Percentiles rank a stretch among this genome's conserved stretches.
Conservation (phyloP, 2,329 filamentous ascomycete genomes). For the Pseudohalonectria lignicola region DNA sequence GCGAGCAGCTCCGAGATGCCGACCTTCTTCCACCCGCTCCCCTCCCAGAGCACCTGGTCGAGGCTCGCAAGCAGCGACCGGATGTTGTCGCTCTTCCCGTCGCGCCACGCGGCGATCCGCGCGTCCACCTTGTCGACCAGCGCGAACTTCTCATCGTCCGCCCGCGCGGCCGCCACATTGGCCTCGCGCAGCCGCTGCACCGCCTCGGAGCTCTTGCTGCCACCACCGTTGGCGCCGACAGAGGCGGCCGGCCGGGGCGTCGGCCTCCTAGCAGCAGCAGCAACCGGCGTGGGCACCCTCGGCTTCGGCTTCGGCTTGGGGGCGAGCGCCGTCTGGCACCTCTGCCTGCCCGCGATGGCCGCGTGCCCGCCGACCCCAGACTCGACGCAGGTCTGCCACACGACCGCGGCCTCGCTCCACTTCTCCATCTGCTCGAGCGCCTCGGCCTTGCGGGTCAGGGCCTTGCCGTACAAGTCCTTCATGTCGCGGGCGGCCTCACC, state of each 20-base stretch:
- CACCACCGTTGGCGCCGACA: slow-evolving; percentile 22
- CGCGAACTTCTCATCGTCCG: slow-evolving; percentile 88
- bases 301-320: slow-evolving; percentile 47
- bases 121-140: slow-evolving; percentile 79
- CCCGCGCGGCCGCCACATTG: slow-evolving; percentile 73
- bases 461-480: slow-evolving; percentile 89
- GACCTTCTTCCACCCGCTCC: slow-evolving; percentile 92
- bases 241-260: slow-evolving; percentile 24
- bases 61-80: slow-evolving; percentile 78
- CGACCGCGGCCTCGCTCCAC: slow-evolving; percentile 71
- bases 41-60: slow-evolving; percentile 83
- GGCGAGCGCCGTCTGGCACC: slow-evolving; percentile 78
- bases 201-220: slow-evolving; percentile 53
- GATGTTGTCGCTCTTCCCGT: slow-evolving; percentile 86
- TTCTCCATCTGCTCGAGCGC: slow-evolving; percentile 91
- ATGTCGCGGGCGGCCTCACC: slow-evolving; percentile 65
- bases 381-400: slow-evolving; percentile 78
- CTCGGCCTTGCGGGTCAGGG: slow-evolving; percentile 87
- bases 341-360: slow-evolving; percentile 73
- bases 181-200: slow-evolving; percentile 74
- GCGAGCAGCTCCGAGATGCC: slow-evolving; percentile 88
- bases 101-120: slow-evolving; percentile 68
- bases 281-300: slow-evolving; percentile 29
- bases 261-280: slow-evolving; percentile 32
- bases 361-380: slow-evolving; percentile 75